A percentile compares a stretch with the other conserved stretches of the same genome.
phyloP scores from a whole-genome alignment of 352 stramenopile genomes.

The Phytophthora sp. region DNA sequence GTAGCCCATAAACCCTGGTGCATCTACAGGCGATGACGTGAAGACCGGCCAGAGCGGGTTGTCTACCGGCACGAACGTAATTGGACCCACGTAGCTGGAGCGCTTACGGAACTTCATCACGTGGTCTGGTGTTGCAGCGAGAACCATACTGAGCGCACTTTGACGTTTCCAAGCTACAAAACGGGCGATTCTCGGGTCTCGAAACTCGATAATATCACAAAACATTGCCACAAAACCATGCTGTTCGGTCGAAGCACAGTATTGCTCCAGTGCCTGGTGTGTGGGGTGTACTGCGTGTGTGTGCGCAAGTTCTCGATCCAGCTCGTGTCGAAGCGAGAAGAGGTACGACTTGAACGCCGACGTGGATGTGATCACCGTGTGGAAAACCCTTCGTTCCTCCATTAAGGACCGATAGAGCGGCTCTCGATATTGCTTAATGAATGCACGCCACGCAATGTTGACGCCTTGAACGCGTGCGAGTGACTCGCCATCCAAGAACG shows the following conservation, averaged over 20 bases:
- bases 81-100: conserved; percentile 52
- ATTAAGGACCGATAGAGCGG: conserved; percentile 49
- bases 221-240: conserved; percentile 83
- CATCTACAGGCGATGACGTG: conserved; percentile 40
- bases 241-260: conserved; percentile 52
- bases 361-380: conserved; percentile 45
- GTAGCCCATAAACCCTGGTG: conserved; percentile 72
- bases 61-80: conserved; percentile 73
- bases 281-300: conserved; percentile 40
- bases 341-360: conserved; percentile 64
- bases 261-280: conserved; percentile 56
- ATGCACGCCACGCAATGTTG: conserved; percentile 44
- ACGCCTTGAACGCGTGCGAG: conserved; percentile 51
- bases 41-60: conserved; percentile 77
- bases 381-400: conserved; percentile 33
- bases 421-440: conserved; percentile 46
- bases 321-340: conserved; percentile 41
- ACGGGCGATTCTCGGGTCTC: conserved; percentile 51
- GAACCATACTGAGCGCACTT: conserved; percentile 66
- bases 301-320: conserved; percentile 61
- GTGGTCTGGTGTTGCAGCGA: conserved; percentile 60
- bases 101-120: conserved; percentile 66
- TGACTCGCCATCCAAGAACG: conserved; percentile 55
- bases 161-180: conserved; percentile 67
- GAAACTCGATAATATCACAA: conserved; percentile 77